phyloP scores from a whole-genome alignment of 768 basidiomycete species.

The Leccinum boreale region DNA sequence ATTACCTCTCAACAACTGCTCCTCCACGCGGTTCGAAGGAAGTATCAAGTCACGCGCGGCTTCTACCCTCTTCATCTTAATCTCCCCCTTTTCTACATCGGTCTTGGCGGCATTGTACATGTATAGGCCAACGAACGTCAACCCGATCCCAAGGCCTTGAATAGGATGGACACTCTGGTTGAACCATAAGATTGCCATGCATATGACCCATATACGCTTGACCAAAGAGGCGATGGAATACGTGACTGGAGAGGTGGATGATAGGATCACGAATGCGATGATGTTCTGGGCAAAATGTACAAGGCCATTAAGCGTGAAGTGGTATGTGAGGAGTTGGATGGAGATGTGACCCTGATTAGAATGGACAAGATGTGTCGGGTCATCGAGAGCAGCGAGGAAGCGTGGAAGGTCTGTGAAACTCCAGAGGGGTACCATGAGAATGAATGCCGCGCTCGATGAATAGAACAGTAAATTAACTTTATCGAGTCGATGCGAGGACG shows the following conservation, averaged over 20 bases:
- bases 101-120: constrained; percentile 95
- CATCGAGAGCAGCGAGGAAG: constrained; percentile 46
- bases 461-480: constrained; percentile 96
- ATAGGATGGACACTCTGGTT: constrained; percentile 78
- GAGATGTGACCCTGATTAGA: constrained; percentile 44
- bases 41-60: constrained; percentile 66
- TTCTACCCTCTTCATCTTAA: constrained; percentile 75
- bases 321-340: constrained; percentile 67
- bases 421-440: constrained; percentile 97
- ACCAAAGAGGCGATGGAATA: constrained; percentile 98
- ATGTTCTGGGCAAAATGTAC: constrained; percentile 98
- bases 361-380: constrained; percentile 42
- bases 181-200: constrained; percentile 97
- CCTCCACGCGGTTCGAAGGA: constrained; percentile 64
- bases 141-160: constrained; percentile 83
- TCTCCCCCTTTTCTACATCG: constrained; percentile 92
- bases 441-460: constrained; percentile 90
- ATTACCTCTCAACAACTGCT: constrained; percentile 43
- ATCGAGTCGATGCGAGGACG: constrained; percentile 77
- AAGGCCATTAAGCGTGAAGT: constrained; percentile 91
- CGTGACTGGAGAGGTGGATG: constrained; percentile 95
- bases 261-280: constrained; percentile 94
- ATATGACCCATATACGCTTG: constrained; percentile 97
- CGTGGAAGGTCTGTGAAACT: constrained; percentile 79
- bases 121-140: constrained; percentile 89